Conservation (phyloP, 2,329 filamentous ascomycete species). For the Beauveria sp. region DNA sequence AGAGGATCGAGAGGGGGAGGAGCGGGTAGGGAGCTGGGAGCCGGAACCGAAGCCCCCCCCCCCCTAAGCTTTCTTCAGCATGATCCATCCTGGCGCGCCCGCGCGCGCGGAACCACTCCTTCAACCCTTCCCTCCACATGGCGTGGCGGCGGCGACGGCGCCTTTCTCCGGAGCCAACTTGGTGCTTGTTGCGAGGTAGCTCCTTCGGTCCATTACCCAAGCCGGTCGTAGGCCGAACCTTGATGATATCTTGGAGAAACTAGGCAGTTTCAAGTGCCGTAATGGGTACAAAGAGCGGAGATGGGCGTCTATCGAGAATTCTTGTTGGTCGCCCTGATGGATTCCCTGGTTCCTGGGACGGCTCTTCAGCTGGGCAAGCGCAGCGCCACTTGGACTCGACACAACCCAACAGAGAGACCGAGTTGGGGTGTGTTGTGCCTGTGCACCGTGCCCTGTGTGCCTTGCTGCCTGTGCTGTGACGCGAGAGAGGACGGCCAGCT, state of each 20-base stretch:
- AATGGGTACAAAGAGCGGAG: neutral
- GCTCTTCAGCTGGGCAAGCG: neutral
- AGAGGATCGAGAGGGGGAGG: neutral
- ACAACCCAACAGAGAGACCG: neutral
- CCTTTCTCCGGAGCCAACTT: neutral
- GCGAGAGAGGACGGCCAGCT: neutral
- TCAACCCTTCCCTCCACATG: conserved; percentile 1
- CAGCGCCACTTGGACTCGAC: conserved; percentile 1
- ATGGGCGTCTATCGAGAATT: conserved; percentile 4
- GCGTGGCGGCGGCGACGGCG: conserved; percentile 2
- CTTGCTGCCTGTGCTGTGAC: no score
- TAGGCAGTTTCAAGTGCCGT: neutral
- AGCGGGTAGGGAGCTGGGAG: neutral
- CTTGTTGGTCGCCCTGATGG: conserved; percentile 1
- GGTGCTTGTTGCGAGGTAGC: neutral
- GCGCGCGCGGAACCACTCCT: neutral
- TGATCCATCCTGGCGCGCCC: neutral
- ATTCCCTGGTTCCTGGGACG: neutral
- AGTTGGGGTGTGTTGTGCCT: neutral
- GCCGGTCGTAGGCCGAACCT: neutral
- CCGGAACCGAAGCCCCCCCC: neutral
- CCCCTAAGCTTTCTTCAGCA: neutral
- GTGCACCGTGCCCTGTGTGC: neutral
- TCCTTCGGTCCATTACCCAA: neutral
- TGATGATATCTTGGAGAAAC: no score